Evolutionary conservation across 106 monocot genomes (phyloP).

Genomic region (Posidonia australis): DNA sequence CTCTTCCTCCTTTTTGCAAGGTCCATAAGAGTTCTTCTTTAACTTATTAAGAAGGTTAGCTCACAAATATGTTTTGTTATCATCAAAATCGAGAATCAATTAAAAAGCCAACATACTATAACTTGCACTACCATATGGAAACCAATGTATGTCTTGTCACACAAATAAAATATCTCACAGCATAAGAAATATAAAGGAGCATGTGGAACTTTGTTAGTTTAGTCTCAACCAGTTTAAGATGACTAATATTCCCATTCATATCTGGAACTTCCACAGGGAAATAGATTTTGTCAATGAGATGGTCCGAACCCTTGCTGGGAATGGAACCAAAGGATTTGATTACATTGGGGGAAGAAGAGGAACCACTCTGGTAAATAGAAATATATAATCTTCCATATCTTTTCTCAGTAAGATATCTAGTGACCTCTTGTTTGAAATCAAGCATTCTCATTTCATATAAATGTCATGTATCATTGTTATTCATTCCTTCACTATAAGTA

Average conservation of each 20-base stretch:
- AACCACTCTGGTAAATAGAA: conserved; percentile 46
- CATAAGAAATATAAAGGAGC: too few species aligned
- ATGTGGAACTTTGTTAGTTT: not conserved
- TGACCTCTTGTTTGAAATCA: not conserved
- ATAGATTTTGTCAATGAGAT: conserved; percentile 86
- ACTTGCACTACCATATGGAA: too few species aligned
- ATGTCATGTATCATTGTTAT: not conserved
- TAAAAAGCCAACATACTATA: too few species aligned
- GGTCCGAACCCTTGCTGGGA: conserved; percentile 86
- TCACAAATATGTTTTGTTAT: too few species aligned
- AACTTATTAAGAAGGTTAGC: too few species aligned
- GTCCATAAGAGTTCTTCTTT: too few species aligned
- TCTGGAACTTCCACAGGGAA: conserved; percentile 35
- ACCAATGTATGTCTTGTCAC: too few species aligned
- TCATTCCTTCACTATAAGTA: not conserved
- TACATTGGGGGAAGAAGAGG: conserved; percentile 73
- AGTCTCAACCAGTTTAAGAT: too few species aligned
- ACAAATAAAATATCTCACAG: too few species aligned
- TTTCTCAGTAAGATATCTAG: not conserved
- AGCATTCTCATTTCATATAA: not conserved
- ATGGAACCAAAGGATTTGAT: conserved; percentile 96
- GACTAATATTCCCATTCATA: too few species aligned
- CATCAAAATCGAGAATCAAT: too few species aligned
- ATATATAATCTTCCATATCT: not conserved
- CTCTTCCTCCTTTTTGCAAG: too few species aligned